phyloP scores from a whole-genome alignment of 306 rosid species.

The Gleditsia sinensis region DNA sequence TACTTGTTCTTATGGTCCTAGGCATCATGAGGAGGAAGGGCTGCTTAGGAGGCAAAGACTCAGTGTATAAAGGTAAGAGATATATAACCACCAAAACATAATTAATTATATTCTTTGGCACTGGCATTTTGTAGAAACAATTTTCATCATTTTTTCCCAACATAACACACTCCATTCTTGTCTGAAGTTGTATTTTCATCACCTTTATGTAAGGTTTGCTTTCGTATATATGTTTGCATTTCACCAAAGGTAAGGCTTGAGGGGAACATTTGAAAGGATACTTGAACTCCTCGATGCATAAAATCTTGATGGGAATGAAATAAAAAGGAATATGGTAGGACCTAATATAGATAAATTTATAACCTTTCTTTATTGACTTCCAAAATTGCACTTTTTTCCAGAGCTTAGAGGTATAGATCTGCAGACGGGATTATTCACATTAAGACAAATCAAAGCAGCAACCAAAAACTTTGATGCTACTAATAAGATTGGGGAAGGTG shows the following conservation, averaged over 20 bases:
- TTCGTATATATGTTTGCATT: not conserved
- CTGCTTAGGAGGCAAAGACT: slow-evolving; percentile 63
- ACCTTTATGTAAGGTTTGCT: slow-evolving; percentile 11
- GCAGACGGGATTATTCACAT: slow-evolving; percentile 80
- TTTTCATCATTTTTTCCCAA: not conserved
- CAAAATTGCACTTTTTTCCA: slow-evolving; percentile 29
- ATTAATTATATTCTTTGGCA: not conserved
- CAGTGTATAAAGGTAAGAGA: slow-evolving; percentile 67
- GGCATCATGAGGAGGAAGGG: slow-evolving; percentile 65
- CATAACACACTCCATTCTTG: not conserved
- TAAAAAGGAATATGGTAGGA: not conserved
- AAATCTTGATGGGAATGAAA: too few species aligned
- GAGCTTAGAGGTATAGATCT: slow-evolving; percentile 83
- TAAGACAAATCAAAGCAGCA: slow-evolving; percentile 82
- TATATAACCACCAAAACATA: not conserved
- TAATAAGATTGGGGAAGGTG: slow-evolving; percentile 93
- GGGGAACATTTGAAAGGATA: too few species aligned
- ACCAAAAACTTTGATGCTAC: slow-evolving; percentile 75
- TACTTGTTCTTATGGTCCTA: slow-evolving; percentile 50
- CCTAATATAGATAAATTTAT: slow-evolving; percentile 10
- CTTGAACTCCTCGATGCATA: too few species aligned
- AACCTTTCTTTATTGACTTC: slow-evolving; percentile 20
- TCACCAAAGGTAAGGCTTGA: slow-evolving; percentile 9
- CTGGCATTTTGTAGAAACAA: not conserved
- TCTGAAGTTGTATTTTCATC: slow-evolving; percentile 2